These are phyloP conservation scores for Pichia eremophila DNA, from an alignment of 805 yeast genomes.

Conservation along the genomic window DNA sequence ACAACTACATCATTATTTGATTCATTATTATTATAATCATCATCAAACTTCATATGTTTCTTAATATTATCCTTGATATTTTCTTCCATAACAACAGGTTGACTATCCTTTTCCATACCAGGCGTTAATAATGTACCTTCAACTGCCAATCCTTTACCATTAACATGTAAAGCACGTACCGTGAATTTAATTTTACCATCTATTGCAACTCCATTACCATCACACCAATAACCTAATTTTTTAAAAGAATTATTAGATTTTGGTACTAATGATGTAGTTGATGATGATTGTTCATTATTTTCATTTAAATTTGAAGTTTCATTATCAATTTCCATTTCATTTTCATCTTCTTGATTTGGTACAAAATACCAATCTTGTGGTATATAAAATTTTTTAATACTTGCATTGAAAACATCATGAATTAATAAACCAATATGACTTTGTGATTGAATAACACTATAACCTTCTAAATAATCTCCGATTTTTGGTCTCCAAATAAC, in stretches of 20 bases:
- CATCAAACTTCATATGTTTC: conserved; percentile 33
- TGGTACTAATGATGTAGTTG: too few relatives aligned
- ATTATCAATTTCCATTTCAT: conserved; percentile 7
- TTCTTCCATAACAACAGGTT: conserved; percentile 34
- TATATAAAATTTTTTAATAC: conserved; percentile 74
- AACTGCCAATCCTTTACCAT: conserved; percentile 75
- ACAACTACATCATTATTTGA: background rate
- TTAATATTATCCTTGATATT: conserved; percentile 3
- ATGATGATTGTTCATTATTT: background rate
- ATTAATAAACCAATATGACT: conserved; percentile 87
- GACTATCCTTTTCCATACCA: conserved; percentile 44
- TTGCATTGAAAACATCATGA: conserved; percentile 92
- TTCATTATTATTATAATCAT: background rate
- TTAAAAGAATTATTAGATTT: conserved; percentile 4
- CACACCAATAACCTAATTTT: conserved; percentile 84
- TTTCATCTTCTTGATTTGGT: conserved; percentile 65
- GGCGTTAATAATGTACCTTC: conserved; percentile 76
- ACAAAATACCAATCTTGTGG: conserved; percentile 84
- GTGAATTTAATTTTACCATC: conserved; percentile 79
- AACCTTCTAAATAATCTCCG: conserved; percentile 85
- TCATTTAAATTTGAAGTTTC: conserved; percentile 9
- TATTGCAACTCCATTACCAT: conserved; percentile 59
- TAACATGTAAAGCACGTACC: conserved; percentile 59
- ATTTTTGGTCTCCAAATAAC: conserved; percentile 82
- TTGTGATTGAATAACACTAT: conserved; percentile 85